Conservation (phyloP, 768 basidiomycete species). For the Xerocomellus chrysenteron region DNA sequence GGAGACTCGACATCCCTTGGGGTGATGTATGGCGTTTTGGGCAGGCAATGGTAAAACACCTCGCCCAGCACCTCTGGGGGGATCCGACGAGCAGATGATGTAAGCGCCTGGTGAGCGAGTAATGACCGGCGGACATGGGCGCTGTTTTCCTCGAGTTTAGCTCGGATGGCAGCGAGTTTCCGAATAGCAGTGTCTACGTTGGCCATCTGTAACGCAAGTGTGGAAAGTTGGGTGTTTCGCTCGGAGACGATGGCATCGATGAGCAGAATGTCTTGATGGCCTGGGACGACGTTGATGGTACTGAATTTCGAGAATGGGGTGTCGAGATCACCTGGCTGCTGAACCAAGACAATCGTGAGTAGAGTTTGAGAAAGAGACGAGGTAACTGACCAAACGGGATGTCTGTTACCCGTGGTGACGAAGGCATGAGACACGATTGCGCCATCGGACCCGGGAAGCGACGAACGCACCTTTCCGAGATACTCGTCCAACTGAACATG, state of each 20-base stretch:
- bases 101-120: conserved; percentile 23
- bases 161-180: conserved; percentile 18
- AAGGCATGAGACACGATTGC: conserved; percentile 35
- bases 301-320: conserved; percentile 15
- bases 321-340: conserved; percentile 17
- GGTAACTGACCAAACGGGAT: conserved; percentile 21
- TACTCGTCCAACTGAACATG: conserved; percentile 19
- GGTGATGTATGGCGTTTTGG: conserved; percentile 23
- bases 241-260: conserved; percentile 23
- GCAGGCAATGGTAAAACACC: conserved; percentile 30
- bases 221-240: conserved; percentile 20
- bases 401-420: conserved; percentile 5
- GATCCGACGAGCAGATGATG: conserved; percentile 15
- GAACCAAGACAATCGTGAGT: not conserved
- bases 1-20: conserved; percentile 23
- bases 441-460: conserved; percentile 23
- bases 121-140: conserved; percentile 22
- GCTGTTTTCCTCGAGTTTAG: conserved; percentile 18
- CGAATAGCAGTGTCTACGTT: conserved; percentile 16
- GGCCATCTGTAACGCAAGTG: conserved; percentile 19
- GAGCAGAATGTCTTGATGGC: conserved; percentile 10
- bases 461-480: conserved; percentile 21
- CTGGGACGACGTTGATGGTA: conserved; percentile 10
- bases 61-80: conserved; percentile 34
- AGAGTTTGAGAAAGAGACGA: not conserved